Evolutionary conservation across 805 yeast species (phyloP).

Genomic region (Jamesozyma gamospora): DNA sequence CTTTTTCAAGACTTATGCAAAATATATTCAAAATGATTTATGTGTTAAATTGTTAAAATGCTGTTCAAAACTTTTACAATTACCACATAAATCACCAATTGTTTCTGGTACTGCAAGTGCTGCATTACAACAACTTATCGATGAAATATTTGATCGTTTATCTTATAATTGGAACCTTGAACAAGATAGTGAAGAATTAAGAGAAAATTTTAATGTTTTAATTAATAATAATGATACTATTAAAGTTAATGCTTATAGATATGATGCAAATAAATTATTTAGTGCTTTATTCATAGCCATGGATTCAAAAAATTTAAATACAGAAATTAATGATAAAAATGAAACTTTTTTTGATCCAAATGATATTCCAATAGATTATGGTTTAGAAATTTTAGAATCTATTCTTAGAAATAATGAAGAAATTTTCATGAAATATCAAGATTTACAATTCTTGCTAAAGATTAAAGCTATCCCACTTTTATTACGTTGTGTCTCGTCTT

Average conservation of each 20-base stretch:
- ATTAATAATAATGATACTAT: slow-evolving; percentile 37
- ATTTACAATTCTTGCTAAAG: slow-evolving; percentile 56
- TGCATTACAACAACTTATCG: slow-evolving; percentile 76
- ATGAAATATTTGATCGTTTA: slow-evolving; percentile 65
- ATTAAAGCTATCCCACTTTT: slow-evolving; percentile 67
- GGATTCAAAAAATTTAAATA: slow-evolving; percentile 5
- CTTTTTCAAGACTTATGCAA: slow-evolving; percentile 54
- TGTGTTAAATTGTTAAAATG: slow-evolving; percentile 53
- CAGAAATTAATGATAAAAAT: background rate
- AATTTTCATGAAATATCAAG: slow-evolving; percentile 48
- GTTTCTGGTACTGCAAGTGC: slow-evolving; percentile 90
- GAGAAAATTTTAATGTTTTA: slow-evolving; percentile 30
- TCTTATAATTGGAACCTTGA: slow-evolving; percentile 9
- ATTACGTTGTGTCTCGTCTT: slow-evolving; percentile 50
- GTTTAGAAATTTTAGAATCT: slow-evolving; percentile 77
- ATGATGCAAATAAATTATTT: slow-evolving; percentile 63
- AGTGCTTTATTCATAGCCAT: slow-evolving; percentile 57
- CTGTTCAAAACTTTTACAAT: slow-evolving; percentile 57
- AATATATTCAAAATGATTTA: slow-evolving; percentile 42
- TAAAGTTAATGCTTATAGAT: slow-evolving; percentile 42
- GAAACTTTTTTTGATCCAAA: slow-evolving; percentile 38
- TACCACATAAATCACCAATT: slow-evolving; percentile 58
- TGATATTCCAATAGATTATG: slow-evolving; percentile 51
- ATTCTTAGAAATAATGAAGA: slow-evolving; percentile 53
- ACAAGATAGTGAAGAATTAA: slow-evolving; percentile 15